Evolutionary conservation across 805 yeast genomes (phyloP).

Genomic region (Candida nitratophila): DNA sequence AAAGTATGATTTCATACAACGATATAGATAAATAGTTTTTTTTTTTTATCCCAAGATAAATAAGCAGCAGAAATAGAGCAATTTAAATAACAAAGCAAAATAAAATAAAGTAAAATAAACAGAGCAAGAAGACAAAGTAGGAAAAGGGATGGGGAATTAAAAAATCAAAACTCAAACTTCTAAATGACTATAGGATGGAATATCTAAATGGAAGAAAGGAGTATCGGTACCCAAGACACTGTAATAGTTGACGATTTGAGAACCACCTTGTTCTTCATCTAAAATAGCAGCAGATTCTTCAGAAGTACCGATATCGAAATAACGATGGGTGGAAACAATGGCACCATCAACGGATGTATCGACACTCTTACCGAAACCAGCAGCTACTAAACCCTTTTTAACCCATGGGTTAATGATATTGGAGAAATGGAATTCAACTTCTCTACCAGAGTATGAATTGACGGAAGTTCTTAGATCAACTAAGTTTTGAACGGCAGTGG

Average conservation of each 20-base stretch:
- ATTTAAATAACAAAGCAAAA: no score
- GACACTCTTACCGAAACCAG: constrained; percentile 57
- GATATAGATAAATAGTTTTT: no score
- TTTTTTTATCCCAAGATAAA: no score
- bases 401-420: constrained; percentile 87
- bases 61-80: no score
- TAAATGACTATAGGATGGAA: constrained; percentile 44
- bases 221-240: constrained; percentile 49
- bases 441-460: constrained; percentile 67
- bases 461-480: constrained; percentile 70
- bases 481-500: constrained; percentile 72
- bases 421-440: constrained; percentile 84
- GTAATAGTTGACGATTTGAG: neutral
- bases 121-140: neutral
- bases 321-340: constrained; percentile 6
- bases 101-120: neutral
- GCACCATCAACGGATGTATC: constrained; percentile 1
- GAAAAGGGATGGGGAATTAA: neutral
- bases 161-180: constrained; percentile 1
- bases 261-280: constrained; percentile 1
- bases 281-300: neutral
- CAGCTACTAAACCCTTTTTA: constrained; percentile 62
- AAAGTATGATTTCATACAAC: no score
- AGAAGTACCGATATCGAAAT: constrained; percentile 3
- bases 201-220: constrained; percentile 74